These are phyloP conservation scores for Salicornia ramosissima DNA, from an alignment of 148 eudicot species.

Conservation along the genomic window DNA sequence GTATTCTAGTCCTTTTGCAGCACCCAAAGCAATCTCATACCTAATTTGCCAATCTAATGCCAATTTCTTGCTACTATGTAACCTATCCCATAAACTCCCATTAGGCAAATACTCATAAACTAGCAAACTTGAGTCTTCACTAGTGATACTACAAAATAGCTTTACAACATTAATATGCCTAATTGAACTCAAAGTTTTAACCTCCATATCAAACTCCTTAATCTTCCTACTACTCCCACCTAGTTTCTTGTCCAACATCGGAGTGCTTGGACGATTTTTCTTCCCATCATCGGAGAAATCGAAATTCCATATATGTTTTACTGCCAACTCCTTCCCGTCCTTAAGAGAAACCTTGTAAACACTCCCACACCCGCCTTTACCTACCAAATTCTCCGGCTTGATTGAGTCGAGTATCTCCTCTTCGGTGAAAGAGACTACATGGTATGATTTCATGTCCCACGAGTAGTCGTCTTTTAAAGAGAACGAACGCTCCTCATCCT, in stretches of 20 bases:
- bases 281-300: slow-evolving; percentile 28
- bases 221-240: slow-evolving; percentile 36
- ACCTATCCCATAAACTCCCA: slow-evolving; percentile 83
- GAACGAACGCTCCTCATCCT: slow-evolving; percentile 25
- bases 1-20: slow-evolving; percentile 81
- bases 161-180: slow-evolving; percentile 89
- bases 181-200: slow-evolving; percentile 71
- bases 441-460: slow-evolving; percentile 89
- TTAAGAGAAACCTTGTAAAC: slow-evolving; percentile 59
- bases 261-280: slow-evolving; percentile 33
- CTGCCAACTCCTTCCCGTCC: slow-evolving; percentile 68
- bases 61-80: slow-evolving; percentile 47
- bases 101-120: slow-evolving; percentile 88
- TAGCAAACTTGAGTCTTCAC: slow-evolving; percentile 84
- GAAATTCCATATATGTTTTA: slow-evolving; percentile 74
- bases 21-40: slow-evolving; percentile 77
- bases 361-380: slow-evolving; percentile 91
- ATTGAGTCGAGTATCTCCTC: slow-evolving; percentile 72
- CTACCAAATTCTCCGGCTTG: slow-evolving; percentile 70
- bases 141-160: slow-evolving; percentile 74
- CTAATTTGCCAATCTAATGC: slow-evolving; percentile 70
- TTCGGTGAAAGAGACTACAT: slow-evolving; percentile 65
- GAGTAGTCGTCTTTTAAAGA: slow-evolving; percentile 63
- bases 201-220: slow-evolving; percentile 80
- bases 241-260: slow-evolving; percentile 44